phyloP scores from a whole-genome alignment of 805 yeast genomes.

The Ogataea saltuana region DNA sequence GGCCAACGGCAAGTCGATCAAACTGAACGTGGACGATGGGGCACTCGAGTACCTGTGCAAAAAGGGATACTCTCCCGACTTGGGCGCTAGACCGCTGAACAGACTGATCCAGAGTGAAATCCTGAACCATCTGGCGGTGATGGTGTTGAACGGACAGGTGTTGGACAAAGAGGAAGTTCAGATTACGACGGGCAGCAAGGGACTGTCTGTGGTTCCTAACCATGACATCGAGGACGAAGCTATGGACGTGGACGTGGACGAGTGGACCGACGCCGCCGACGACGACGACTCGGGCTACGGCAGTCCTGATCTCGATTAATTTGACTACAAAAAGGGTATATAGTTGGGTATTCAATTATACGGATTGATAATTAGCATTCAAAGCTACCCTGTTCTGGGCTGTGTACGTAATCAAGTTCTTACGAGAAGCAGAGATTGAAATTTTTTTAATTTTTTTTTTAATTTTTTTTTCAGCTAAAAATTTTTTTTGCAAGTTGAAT shows the following conservation, averaged over 20 bases:
- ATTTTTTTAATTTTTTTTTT: not conserved
- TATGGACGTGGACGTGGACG: slow-evolving; percentile 57
- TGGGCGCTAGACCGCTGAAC: slow-evolving; percentile 97
- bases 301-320: slow-evolving; percentile 28
- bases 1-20: slow-evolving; percentile 76
- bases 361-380: not conserved
- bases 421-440: not conserved
- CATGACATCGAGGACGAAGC: slow-evolving; percentile 62
- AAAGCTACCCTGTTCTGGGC: not conserved
- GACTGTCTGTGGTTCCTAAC: slow-evolving; percentile 81
- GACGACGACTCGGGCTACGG: slow-evolving; percentile 52
- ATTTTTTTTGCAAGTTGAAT: no score
- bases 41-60: slow-evolving; percentile 82
- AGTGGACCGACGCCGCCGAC: slow-evolving; percentile 65
- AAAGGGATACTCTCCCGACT: slow-evolving; percentile 86
- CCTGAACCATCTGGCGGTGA: slow-evolving; percentile 85
- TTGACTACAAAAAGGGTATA: slow-evolving; percentile 1
- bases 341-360: not conserved
- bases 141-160: slow-evolving; percentile 82
- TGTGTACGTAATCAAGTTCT: slow-evolving; percentile 1
- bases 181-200: slow-evolving; percentile 58
- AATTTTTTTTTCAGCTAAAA: slow-evolving; percentile 4
- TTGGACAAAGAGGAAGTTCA: slow-evolving; percentile 84
- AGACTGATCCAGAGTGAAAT: slow-evolving; percentile 88
- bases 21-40: slow-evolving; percentile 67